A percentile compares a stretch with the other conserved stretches of the same genome.
Evolutionary conservation across 176 grass and related monocot species (phyloP).

Genomic region (Oropetium thomaeum): DNA sequence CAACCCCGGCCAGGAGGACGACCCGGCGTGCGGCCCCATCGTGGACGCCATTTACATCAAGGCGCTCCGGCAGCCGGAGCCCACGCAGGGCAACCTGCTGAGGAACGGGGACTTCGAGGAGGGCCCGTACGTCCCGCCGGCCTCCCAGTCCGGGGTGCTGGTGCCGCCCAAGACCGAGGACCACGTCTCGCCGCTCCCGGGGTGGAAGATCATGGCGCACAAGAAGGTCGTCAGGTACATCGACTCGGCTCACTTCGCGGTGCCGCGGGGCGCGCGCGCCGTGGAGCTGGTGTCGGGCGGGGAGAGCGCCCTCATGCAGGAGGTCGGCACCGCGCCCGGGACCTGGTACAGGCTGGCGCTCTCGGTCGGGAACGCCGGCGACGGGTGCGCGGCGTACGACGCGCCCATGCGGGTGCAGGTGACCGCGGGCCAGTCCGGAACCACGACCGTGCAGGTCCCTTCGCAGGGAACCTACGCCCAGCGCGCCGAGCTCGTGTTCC

Average conservation of each 20-base stretch:
- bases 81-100: constrained; percentile 2
- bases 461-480: constrained; percentile 27
- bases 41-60: constrained; percentile 44
- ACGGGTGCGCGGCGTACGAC: constrained; percentile 62
- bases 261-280: constrained; percentile 50
- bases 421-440: constrained; percentile 12
- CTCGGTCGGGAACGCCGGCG: constrained; percentile 39
- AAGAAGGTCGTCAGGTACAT: constrained; percentile 55
- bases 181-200: constrained; percentile 57
- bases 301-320: constrained; percentile 61
- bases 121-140: constrained; percentile 41
- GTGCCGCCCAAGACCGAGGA: constrained; percentile 33
- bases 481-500: constrained; percentile 37
- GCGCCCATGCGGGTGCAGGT: constrained; percentile 11
- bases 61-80: background rate
- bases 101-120: constrained; percentile 63
- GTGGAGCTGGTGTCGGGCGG: constrained; percentile 58
- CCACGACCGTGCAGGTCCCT: background rate
- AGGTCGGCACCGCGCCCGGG: constrained; percentile 35
- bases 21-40: constrained; percentile 56
- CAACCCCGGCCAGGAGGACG: constrained; percentile 54
- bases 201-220: constrained; percentile 54
- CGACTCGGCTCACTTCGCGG: constrained; percentile 49
- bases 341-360: constrained; percentile 41
- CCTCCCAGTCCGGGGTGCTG: constrained; percentile 42